A percentile compares a stretch with the other conserved stretches of the same genome.
Conservation (phyloP, 2,329 filamentous ascomycete species). For the Colletotrichum magnum region DNA sequence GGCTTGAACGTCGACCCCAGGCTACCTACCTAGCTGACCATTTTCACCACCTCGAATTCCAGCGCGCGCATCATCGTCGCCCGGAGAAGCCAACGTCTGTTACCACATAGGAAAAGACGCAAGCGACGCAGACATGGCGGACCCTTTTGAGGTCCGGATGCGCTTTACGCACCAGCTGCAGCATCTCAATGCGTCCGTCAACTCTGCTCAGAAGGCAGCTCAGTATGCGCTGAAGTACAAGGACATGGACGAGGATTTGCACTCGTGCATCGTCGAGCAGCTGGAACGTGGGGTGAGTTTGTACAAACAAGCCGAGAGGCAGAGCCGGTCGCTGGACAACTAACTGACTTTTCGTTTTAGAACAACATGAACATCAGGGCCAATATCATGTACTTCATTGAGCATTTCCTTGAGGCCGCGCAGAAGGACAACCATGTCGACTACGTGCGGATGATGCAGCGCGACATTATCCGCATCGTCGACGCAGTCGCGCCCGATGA, state of each 20-base stretch:
- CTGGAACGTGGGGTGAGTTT: constrained; percentile 81
- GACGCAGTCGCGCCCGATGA: constrained; percentile 92
- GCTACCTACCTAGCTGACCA: not conserved
- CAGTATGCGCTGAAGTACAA: constrained; percentile 94
- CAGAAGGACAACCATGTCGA: constrained; percentile 81
- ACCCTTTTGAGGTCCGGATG: constrained; percentile 98
- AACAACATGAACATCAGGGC: constrained; percentile 97
- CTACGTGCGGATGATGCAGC: constrained; percentile 94
- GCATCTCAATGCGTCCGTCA: constrained; percentile 90
- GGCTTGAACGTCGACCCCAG: constrained; percentile 7
- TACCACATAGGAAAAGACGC: not conserved
- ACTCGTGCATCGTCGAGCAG: constrained; percentile 97
- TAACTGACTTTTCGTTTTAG: constrained; percentile 54
- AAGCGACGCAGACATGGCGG: constrained; percentile 63
- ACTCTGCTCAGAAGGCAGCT: constrained; percentile 91
- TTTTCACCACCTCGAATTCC: not conserved
- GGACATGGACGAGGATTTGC: constrained; percentile 96
- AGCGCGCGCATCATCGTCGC: not conserved
- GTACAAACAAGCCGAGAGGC: not conserved
- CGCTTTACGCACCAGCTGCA: constrained; percentile 93
- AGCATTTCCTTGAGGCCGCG: constrained; percentile 91
- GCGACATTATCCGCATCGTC: constrained; percentile 91
- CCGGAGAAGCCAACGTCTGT: not conserved
- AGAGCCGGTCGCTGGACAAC: too few relatives aligned
- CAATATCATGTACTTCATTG: constrained; percentile 99